Base-by-base conservation (phyloP, 805 yeast species). In the Vanderwaltozyma verrucispora region DNA sequence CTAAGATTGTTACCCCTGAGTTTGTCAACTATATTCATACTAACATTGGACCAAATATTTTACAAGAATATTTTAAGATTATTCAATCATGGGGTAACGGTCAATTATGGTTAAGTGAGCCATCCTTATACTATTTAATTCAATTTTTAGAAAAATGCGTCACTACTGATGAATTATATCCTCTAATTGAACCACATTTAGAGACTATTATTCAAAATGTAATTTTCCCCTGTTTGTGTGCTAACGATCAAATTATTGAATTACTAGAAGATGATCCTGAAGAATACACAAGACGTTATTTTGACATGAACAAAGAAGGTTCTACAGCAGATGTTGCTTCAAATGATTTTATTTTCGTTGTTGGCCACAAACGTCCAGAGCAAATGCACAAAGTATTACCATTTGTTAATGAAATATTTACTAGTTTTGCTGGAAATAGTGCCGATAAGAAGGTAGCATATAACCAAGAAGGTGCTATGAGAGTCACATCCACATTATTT, bases 241-340 rank as follows among this genome's bases (percentile, higher is more conserved):
- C 92, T 3, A 64, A 71, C 9, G 74, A 72, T 28, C 75, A 72
- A 29, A 74, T 75, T 32, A 64, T 84, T 39, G 92, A 83, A 50
- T 58, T 75, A 19, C 85, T 80, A 58, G 86, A 83, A 40, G 77
- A 72, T 35, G 94, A 86, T 47, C 92, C 92, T 2, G 80, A 73
- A 36, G 95, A 86, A 54, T 87, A 83, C 54, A 74, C 86, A 27
- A 77, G 88, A 63, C 70, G 78, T 44, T 73, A 69, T 42, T 75
- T 85, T 48, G 86, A 79, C 53, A 64, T 74, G 41, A 65, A 69
- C 43, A 71, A 77, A 48, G 95, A 83, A 43, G 60, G 68, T 10
- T 60, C 66, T 14, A 72, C 87, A 4, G 83, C 94, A 0, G 94
- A 85, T 53, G 72, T 73, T 40, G 94, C 95, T 1, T 83, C 96